A percentile compares a stretch with the other conserved stretches of the same genome.
These are phyloP conservation scores for Pestalotiopsis sp. DNA, from an alignment of 2,329 filamentous ascomycete genomes.

Conservation along the genomic window DNA sequence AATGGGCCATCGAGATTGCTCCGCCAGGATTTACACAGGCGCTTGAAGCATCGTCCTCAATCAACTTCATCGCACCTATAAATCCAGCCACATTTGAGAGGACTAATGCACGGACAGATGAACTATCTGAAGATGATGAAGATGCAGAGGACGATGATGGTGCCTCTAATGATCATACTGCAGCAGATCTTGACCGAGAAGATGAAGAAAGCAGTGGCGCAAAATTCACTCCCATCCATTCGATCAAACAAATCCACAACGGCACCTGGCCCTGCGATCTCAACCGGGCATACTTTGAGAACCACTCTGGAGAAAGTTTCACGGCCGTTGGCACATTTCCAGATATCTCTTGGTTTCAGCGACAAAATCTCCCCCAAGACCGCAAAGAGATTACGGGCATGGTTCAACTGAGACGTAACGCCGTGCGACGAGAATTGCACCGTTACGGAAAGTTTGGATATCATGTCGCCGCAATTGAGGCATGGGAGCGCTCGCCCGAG, in stretches of 20 bases:
- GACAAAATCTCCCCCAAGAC: slow-evolving; percentile 23
- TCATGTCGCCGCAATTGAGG: slow-evolving; percentile 37
- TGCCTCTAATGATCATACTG: background rate
- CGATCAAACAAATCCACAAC: slow-evolving; percentile 1
- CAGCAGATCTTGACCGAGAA: background rate
- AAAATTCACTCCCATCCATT: background rate
- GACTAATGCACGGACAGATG: background rate
- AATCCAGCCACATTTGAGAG: background rate
- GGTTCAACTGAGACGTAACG: slow-evolving; percentile 14
- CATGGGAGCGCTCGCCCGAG: slow-evolving; percentile 44
- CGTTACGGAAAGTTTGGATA: slow-evolving; percentile 26
- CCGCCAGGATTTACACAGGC: background rate
- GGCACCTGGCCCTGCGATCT: slow-evolving; percentile 10
- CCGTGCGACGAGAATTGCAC: slow-evolving; percentile 19
- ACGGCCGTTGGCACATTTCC: slow-evolving; percentile 11
- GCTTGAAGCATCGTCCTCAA: slow-evolving; percentile 1
- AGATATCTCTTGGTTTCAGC: slow-evolving; percentile 9
- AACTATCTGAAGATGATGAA: background rate
- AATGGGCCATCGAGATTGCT: background rate
- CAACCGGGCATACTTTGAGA: background rate
- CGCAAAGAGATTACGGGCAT: slow-evolving; percentile 22
- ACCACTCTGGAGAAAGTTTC: slow-evolving; percentile 6
- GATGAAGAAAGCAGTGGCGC: background rate
- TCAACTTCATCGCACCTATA: background rate
- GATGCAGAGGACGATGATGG: slow-evolving; percentile 6